Base-by-base conservation (phyloP, 176 grass and related monocot species). In the Carex parvula region DNA sequence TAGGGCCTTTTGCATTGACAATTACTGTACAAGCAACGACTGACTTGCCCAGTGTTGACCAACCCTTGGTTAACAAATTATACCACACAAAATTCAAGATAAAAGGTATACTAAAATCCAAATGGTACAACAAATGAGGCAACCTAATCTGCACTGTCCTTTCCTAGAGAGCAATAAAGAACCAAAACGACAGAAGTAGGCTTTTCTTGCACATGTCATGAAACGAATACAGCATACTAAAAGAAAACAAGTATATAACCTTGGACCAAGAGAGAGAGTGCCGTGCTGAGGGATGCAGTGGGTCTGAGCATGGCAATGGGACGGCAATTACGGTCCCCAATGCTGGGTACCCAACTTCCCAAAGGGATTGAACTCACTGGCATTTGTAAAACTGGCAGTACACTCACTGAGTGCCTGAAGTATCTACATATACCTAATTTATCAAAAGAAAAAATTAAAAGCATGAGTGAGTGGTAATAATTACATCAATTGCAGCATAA, bases 401-500 rank as follows among this genome's bases (percentile, higher is more conserved):
- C 91, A 89, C 93, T 88, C 53, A 90, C 86, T 6, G 97, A 96
- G 76, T 92, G 92, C 90, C 88, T 95, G 66, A 96, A 99, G 87
- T 96, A 93, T 84, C 96, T 95, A 84, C 89, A 99, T 57, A 99
- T 88, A 90, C 96, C 96, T 99, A 93, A 52, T 68, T 64, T 81
- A 17, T 66, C 35, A 37, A 37, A 82, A 83, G 58, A 76, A 10
- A 85, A 75, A 30, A 83, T 83, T 39, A 83, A 42, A 89, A 86
- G 26, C 63, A 84, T 37, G 26, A 83, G 68, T n/a, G 41, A 44
- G 17, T 13, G 32, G 18, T 65, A 58, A 71, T 54, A 61, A 60
- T 32, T 48, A 81, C 13, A 82, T 82, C 60, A 83, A 55, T 67
- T 68, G 73, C 12, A 55, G 24, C 5, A 8, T 78, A 33, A 48